A percentile compares a stretch with the other conserved stretches of the same genome.
Evolutionary conservation across 345 rosid species (phyloP).

Genomic region (Aquilaria malaccensis): DNA sequence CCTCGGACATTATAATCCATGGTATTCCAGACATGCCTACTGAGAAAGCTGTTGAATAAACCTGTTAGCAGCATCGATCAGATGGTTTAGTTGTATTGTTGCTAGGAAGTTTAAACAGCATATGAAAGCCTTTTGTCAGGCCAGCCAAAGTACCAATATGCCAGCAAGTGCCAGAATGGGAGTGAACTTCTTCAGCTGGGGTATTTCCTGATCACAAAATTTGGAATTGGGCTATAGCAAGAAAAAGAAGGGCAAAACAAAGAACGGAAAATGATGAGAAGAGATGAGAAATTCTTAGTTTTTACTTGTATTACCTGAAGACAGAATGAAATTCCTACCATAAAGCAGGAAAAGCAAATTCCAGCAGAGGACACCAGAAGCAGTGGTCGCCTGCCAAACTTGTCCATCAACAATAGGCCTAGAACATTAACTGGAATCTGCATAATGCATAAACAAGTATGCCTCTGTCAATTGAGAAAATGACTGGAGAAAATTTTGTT

Average conservation of each 20-base stretch:
- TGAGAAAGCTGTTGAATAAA: constrained; percentile 15
- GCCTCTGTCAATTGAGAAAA: background rate
- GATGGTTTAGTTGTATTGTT: background rate
- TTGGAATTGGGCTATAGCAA: background rate
- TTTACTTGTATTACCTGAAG: constrained; percentile 29
- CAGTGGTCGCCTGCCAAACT: constrained; percentile 45
- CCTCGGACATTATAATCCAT: constrained; percentile 45
- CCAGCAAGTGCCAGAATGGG: constrained; percentile 20
- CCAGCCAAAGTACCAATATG: constrained; percentile 3
- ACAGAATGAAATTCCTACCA: constrained; percentile 38
- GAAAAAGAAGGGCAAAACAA: background rate
- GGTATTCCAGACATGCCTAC: constrained; percentile 36
- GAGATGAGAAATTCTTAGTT: background rate
- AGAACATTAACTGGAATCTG: constrained; percentile 29
- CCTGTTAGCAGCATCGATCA: constrained; percentile 17
- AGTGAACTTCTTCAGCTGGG: constrained; percentile 18
- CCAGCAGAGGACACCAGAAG: constrained; percentile 47
- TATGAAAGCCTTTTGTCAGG: background rate
- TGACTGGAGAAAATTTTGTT: background rate
- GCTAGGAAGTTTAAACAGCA: background rate
- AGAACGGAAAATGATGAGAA: background rate
- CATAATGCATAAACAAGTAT: background rate
- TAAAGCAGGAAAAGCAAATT: constrained; percentile 25
- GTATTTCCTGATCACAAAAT: constrained; percentile 16
- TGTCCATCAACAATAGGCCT: constrained; percentile 36